A percentile compares a stretch with the other conserved stretches of the same genome.
Evolutionary conservation across 2,329 filamentous ascomycete species (phyloP).

Genomic region (Magnaporthiopsis incrustans): DNA sequence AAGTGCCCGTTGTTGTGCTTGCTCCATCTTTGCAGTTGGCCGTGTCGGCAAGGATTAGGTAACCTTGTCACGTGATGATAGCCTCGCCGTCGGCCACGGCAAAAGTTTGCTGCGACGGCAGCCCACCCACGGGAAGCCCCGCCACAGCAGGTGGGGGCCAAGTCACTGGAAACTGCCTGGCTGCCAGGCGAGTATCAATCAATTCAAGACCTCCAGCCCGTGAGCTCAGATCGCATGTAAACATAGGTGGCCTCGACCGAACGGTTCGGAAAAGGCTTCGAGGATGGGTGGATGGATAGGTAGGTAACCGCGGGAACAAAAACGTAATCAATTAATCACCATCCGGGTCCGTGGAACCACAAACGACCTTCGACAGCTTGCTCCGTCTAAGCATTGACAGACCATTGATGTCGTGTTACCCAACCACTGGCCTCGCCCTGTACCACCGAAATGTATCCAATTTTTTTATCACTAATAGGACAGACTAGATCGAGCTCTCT

Average conservation of each 20-base stretch:
- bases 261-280: too few species aligned
- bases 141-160: not conserved
- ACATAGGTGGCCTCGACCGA: not conserved
- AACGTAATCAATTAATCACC: not conserved
- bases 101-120: not conserved
- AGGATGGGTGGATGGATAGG: too few species aligned
- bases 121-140: not conserved
- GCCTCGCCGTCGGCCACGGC: not conserved
- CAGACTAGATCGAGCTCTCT: not conserved
- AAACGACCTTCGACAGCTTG: not conserved
- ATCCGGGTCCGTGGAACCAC: not conserved
- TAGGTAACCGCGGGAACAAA: too few species aligned
- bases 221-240: not conserved
- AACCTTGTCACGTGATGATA: not conserved
- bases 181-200: too few species aligned
- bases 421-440: not conserved
- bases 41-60: not conserved
- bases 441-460: not conserved
- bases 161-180: too few species aligned
- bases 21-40: constrained; percentile 4
- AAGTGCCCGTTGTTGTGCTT: not conserved
- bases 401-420: not conserved
- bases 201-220: too few species aligned
- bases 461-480: not conserved
- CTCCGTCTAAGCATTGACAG: not conserved